Conservation (phyloP, 2,329 filamentous ascomycete genomes). For the Zymoseptoria passerinii region DNA sequence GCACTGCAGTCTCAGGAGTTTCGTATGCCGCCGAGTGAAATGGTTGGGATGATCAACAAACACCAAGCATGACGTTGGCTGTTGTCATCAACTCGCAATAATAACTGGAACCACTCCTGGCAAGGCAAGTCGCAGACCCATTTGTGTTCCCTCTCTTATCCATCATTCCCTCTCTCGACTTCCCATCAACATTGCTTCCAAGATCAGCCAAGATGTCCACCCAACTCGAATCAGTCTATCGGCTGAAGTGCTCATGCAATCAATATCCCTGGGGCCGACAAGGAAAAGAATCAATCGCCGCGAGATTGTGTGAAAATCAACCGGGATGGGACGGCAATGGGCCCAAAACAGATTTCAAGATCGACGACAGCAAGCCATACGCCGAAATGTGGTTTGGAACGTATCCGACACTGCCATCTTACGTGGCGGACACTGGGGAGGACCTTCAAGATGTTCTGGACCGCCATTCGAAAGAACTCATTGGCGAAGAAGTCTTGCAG, state of each 20-base stretch:
- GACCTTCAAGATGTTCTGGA: conserved; percentile 57
- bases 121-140: neutral
- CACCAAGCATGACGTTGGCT: neutral
- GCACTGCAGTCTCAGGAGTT: too few relatives aligned
- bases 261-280: conserved; percentile 65
- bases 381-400: conserved; percentile 69
- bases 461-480: conserved; percentile 51
- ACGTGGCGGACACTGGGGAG: conserved; percentile 54
- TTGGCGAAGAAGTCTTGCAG: conserved; percentile 54
- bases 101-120: neutral
- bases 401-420: conserved; percentile 62
- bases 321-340: conserved; percentile 39
- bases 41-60: neutral
- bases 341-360: conserved; percentile 46
- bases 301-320: conserved; percentile 56
- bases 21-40: too few relatives aligned
- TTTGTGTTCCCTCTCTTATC: neutral
- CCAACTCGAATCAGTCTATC: conserved; percentile 41
- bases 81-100: neutral
- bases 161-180: neutral
- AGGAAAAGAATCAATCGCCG: conserved; percentile 58
- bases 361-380: conserved; percentile 57
- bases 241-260: conserved; percentile 48
- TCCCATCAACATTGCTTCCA: neutral
- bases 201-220: conserved; percentile 32